A percentile compares a stretch with the other conserved stretches of the same genome.
phyloP scores from a whole-genome alignment of 805 yeast species.

The Myxozyma geophila region DNA sequence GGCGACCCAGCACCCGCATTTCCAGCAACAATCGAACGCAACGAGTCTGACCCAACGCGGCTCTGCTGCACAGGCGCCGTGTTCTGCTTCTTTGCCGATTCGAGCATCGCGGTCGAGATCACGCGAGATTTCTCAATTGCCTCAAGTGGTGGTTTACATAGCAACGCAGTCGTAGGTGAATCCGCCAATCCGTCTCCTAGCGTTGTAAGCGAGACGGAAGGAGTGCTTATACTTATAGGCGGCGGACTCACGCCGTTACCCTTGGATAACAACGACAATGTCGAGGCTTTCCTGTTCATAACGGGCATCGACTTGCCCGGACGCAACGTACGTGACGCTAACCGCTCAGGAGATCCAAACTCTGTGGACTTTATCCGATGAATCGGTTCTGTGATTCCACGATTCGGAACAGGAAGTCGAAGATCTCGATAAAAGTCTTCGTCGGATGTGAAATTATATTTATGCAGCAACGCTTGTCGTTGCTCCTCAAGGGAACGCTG shows the following conservation, averaged over 20 bases:
- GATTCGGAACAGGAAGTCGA: background rate
- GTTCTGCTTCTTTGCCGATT: slow-evolving; percentile 2
- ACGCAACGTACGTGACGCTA: background rate
- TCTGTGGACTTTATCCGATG: slow-evolving; percentile 11
- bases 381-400: background rate
- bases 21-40: background rate
- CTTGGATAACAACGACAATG: slow-evolving; percentile 13
- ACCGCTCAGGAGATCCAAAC: slow-evolving; percentile 10
- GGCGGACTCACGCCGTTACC: slow-evolving; percentile 10
- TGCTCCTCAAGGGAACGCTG: slow-evolving; percentile 16
- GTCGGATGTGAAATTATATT: slow-evolving; percentile 24
- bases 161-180: slow-evolving; percentile 2
- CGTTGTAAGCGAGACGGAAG: background rate
- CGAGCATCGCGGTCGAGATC: slow-evolving; percentile 11
- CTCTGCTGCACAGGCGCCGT: background rate
- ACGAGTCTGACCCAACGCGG: background rate
- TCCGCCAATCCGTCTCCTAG: background rate
- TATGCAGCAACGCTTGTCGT: slow-evolving; percentile 5
- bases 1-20: background rate
- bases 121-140: background rate
- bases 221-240: slow-evolving; percentile 2
- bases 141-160: background rate
- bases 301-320: slow-evolving; percentile 26
- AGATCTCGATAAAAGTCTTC: slow-evolving; percentile 13
- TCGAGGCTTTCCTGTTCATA: slow-evolving; percentile 18